Conservation (phyloP, 1,284 basidiomycete genomes). For the Cutaneotrichosporon cavernicola region DNA sequence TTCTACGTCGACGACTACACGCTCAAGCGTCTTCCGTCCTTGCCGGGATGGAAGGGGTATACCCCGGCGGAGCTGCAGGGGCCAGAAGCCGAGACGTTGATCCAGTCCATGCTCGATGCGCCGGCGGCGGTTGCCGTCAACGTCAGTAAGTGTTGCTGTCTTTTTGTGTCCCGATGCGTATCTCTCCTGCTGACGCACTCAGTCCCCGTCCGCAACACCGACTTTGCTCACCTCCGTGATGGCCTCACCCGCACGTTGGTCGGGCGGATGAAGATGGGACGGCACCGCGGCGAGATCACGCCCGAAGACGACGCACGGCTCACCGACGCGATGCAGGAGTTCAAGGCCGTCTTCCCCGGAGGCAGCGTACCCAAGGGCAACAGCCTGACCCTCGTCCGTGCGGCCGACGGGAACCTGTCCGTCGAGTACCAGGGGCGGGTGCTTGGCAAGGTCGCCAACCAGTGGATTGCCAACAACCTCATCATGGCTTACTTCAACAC, state of each 20-base stretch:
- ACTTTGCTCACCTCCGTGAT: constrained; percentile 58
- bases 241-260: constrained; percentile 57
- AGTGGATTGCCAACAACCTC: constrained; percentile 51
- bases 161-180: background rate
- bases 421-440: constrained; percentile 42
- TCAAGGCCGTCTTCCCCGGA: constrained; percentile 56
- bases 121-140: constrained; percentile 48
- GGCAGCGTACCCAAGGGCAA: constrained; percentile 55
- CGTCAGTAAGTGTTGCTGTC: constrained; percentile 42
- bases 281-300: constrained; percentile 30
- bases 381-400: constrained; percentile 51
- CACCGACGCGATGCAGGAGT: constrained; percentile 42
- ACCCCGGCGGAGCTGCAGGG: constrained; percentile 1
- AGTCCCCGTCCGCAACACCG: constrained; percentile 59
- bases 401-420: constrained; percentile 24
- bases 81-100: constrained; percentile 8
- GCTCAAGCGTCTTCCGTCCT: constrained; percentile 18
- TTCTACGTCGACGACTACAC: constrained; percentile 55
- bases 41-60: constrained; percentile 10
- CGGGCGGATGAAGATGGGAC: constrained; percentile 54
- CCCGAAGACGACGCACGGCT: constrained; percentile 47
- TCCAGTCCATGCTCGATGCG: constrained; percentile 13
- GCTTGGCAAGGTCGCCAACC: constrained; percentile 48
- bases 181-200: background rate
- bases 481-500: constrained; percentile 54